phyloP scores from a whole-genome alignment of 305 asterid genomes.

The Solanum chacoense region DNA sequence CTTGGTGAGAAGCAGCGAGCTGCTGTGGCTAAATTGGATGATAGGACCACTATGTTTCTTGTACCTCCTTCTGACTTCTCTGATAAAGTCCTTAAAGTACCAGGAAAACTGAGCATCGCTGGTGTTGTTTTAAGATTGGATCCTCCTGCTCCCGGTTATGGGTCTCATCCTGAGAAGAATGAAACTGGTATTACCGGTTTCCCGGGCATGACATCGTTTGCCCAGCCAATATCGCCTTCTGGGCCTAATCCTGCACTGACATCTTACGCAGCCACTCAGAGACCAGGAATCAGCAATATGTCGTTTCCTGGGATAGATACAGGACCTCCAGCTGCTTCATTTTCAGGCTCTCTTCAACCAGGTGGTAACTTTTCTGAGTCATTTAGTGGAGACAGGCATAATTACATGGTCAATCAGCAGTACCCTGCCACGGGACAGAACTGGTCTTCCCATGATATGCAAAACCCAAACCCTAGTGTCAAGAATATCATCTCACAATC shows the following conservation, averaged over 20 bases:
- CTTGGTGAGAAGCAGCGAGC: slow-evolving; percentile 87
- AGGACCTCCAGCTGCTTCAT: slow-evolving; percentile 18
- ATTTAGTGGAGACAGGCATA: slow-evolving; percentile 19
- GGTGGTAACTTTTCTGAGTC: slow-evolving; percentile 10
- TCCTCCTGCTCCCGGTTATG: slow-evolving; percentile 37
- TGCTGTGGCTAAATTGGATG: slow-evolving; percentile 84
- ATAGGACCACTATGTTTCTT: slow-evolving; percentile 66
- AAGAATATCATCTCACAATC: slow-evolving; percentile 20
- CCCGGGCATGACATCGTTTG: slow-evolving; percentile 24
- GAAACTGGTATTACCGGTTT: slow-evolving; percentile 26
- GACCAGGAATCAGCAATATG: slow-evolving; percentile 13
- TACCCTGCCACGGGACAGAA: slow-evolving; percentile 22
- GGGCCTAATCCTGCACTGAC: slow-evolving; percentile 34
- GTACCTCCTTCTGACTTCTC: slow-evolving; percentile 98
- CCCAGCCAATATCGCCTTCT: slow-evolving; percentile 44
- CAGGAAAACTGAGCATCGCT: slow-evolving; percentile 80
- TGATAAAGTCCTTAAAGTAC: slow-evolving; percentile 81
- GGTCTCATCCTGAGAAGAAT: slow-evolving; percentile 25
- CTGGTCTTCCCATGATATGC: slow-evolving; percentile 41
- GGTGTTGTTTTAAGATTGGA: slow-evolving; percentile 74
- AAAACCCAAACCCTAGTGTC: slow-evolving; percentile 14
- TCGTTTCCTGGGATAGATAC: slow-evolving; percentile 14
- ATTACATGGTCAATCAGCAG: slow-evolving; percentile 27
- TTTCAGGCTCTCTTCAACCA: slow-evolving; percentile 14
- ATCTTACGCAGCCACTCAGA: slow-evolving; percentile 20